phyloP scores from a whole-genome alignment of 176 grass and related monocot genomes.

The Rhipidocladum racemiflorum region DNA sequence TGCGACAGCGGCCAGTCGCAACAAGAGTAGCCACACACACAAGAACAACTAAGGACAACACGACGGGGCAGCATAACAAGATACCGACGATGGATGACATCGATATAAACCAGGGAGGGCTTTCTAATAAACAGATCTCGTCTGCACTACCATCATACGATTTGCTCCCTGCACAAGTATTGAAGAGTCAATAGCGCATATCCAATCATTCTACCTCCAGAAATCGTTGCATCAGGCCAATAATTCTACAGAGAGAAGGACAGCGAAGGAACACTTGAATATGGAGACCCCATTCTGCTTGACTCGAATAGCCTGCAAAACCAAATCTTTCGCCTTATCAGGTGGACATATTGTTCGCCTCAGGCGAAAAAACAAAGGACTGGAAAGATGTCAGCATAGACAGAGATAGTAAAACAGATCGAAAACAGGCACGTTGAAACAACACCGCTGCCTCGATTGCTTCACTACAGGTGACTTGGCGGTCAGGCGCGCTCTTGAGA shows the following conservation, averaged over 20 bases:
- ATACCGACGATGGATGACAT: neutral
- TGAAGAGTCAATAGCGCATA: neutral
- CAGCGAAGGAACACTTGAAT: neutral
- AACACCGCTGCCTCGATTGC: neutral
- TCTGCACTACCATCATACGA: neutral
- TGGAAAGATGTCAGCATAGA: neutral
- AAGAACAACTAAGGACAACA: neutral
- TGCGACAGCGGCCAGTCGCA: neutral
- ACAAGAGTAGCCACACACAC: neutral
- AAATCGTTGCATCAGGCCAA: neutral
- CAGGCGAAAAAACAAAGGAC: neutral
- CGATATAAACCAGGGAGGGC: neutral
- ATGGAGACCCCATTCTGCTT: neutral
- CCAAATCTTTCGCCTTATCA: slow-evolving; percentile 30
- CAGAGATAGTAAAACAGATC: neutral
- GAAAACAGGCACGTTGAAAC: neutral
- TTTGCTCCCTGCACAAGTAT: neutral
- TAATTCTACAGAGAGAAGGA: neutral
- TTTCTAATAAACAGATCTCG: neutral
- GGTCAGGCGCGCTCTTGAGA: slow-evolving; percentile 45
- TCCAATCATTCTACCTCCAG: slow-evolving; percentile 3
- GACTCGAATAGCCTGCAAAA: neutral
- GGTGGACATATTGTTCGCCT: slow-evolving; percentile 7
- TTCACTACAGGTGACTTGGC: neutral
- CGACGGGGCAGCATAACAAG: neutral